These are phyloP conservation scores for Pyrenopolyporus hunteri DNA, from an alignment of 495 filamentous ascomycete species.

Conservation along the genomic window DNA sequence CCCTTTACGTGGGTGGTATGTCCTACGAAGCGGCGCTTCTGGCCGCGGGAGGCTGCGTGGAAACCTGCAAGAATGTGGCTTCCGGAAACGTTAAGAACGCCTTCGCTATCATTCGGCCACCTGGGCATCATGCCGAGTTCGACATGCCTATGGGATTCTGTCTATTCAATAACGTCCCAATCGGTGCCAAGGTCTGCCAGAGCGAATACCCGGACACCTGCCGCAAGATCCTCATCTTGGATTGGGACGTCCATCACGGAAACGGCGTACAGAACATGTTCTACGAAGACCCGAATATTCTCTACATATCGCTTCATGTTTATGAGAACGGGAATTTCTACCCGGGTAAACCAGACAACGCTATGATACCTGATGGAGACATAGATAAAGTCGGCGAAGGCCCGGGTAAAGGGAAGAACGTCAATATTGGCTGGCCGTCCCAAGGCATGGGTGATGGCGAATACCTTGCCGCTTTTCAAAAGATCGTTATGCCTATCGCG, in stretches of 20 bases:
- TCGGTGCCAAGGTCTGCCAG: conserved; percentile 85
- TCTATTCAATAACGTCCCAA: conserved; percentile 94
- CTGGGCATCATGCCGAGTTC: conserved; percentile 92
- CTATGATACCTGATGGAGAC: conserved; percentile 67
- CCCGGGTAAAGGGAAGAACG: conserved; percentile 80
- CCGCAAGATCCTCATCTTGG: conserved; percentile 88
- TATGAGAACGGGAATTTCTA: conserved; percentile 85
- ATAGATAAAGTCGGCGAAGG: conserved; percentile 77
- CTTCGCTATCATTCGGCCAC: conserved; percentile 91
- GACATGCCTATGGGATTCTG: conserved; percentile 91
- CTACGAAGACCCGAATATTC: conserved; percentile 89
- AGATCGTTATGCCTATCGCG: conserved; percentile 96
- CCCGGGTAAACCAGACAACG: conserved; percentile 69
- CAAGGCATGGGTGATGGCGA: conserved; percentile 97
- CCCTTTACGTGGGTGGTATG: conserved; percentile 85
- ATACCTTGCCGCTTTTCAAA: conserved; percentile 94
- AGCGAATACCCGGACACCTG: conserved; percentile 73
- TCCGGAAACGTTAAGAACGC: conserved; percentile 84
- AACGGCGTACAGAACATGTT: conserved; percentile 98
- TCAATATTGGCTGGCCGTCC: conserved; percentile 93
- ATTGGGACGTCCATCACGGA: conserved; percentile 90
- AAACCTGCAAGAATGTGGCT: conserved; percentile 87
- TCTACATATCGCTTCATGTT: conserved; percentile 97
- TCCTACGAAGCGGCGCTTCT: conserved; percentile 81
- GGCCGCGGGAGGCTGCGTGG: conserved; percentile 93